phyloP scores from a whole-genome alignment of 768 basidiomycete genomes.

The Psilocybe azurescens region DNA sequence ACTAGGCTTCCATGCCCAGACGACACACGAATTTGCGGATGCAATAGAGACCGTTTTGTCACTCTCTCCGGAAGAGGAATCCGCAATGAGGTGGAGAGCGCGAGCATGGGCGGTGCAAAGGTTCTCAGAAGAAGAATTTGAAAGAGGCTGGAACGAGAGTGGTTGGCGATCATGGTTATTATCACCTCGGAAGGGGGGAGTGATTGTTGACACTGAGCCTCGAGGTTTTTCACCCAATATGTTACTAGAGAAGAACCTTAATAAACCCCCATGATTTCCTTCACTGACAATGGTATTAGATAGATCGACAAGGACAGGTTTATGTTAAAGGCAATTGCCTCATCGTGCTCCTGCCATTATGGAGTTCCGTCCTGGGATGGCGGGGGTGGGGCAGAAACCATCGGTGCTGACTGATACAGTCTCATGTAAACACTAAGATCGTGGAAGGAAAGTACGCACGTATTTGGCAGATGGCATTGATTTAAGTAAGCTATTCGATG shows the following conservation, averaged over 20 bases:
- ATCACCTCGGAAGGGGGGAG: neutral
- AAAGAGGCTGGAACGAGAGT: slow-evolving; percentile 72
- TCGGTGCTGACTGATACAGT: too few relatives aligned
- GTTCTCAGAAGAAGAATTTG: slow-evolving; percentile 82
- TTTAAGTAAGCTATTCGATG: too few relatives aligned
- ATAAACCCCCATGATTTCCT: too few relatives aligned
- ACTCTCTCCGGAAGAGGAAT: slow-evolving; percentile 56
- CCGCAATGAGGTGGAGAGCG: slow-evolving; percentile 71
- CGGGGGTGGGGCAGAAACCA: too few relatives aligned
- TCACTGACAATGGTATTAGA: too few relatives aligned
- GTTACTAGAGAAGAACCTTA: neutral
- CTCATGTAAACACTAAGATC: too few relatives aligned
- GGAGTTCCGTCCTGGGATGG: too few relatives aligned
- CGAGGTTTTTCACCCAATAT: neutral
- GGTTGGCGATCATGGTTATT: slow-evolving; percentile 53
- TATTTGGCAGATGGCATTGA: too few relatives aligned
- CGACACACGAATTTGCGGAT: slow-evolving; percentile 66
- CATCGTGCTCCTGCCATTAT: too few relatives aligned
- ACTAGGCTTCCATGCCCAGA: slow-evolving; percentile 80
- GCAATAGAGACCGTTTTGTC: slow-evolving; percentile 68
- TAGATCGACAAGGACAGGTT: too few relatives aligned
- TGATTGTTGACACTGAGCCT: neutral
- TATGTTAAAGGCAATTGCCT: too few relatives aligned
- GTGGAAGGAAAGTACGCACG: too few relatives aligned
- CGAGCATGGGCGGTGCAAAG: slow-evolving; percentile 71